phyloP scores from a whole-genome alignment of 139 green algal genomes.

The Pleodorina starrii region DNA sequence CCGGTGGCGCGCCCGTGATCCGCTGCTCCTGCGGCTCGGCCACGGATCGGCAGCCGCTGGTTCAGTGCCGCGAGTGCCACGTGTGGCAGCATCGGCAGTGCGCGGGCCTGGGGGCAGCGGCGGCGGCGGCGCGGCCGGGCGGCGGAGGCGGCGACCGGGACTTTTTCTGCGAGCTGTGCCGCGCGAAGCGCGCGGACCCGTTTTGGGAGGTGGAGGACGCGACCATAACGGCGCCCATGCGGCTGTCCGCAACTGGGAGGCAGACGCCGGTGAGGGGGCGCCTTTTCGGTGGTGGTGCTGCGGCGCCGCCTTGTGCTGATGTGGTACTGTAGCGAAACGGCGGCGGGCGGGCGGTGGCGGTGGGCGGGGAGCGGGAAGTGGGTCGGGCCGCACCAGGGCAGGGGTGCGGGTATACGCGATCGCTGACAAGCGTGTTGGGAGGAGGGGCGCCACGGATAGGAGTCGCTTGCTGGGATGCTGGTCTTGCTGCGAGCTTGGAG shows the following conservation, averaged over 20 bases:
- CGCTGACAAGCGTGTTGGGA: too few species aligned
- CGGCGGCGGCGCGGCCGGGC: background rate
- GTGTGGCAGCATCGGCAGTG: slow-evolving; percentile 84
- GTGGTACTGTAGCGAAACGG: too few species aligned
- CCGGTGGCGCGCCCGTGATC: slow-evolving; percentile 46
- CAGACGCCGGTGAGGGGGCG: slow-evolving; percentile 19
- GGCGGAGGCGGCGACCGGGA: slow-evolving; percentile 8
- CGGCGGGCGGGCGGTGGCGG: too few species aligned
- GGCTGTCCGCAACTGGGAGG: slow-evolving; percentile 53
- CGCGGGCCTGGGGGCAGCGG: slow-evolving; percentile 33
- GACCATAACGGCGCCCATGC: slow-evolving; percentile 57
- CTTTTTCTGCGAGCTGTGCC: slow-evolving; percentile 74
- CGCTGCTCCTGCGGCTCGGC: slow-evolving; percentile 70
- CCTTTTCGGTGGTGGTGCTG: too few species aligned
- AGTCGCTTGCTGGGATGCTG: too few species aligned
- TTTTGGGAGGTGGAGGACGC: slow-evolving; percentile 76
- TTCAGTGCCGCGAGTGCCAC: slow-evolving; percentile 79
- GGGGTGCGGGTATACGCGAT: too few species aligned
- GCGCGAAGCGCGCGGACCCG: slow-evolving; percentile 74
- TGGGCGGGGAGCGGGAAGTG: too few species aligned
- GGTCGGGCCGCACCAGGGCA: too few species aligned
- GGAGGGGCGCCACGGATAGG: too few species aligned
- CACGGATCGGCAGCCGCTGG: slow-evolving; percentile 56
- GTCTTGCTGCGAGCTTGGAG: too few species aligned
- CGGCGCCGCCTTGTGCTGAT: too few species aligned